Base-by-base conservation (phyloP, 306 rosid species). In the Begonia loranthoides region DNA sequence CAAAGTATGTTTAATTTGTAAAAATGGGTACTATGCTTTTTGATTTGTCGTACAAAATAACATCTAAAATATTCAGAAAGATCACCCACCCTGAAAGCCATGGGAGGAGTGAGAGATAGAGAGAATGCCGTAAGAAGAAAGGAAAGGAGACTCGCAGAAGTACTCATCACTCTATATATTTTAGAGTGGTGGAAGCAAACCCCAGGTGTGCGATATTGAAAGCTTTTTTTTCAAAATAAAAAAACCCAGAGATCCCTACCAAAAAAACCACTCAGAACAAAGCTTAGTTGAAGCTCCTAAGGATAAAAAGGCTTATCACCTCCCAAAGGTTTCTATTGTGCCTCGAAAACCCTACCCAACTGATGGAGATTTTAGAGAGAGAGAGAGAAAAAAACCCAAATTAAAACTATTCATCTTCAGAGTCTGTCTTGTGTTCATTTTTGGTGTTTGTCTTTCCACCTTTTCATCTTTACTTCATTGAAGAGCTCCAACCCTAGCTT, bases 81-180 rank as follows among this genome's bases (percentile, higher is more conserved):
- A 61, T 28, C 46, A 61, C 73, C 58, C 65, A 52, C 57, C 74
- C 72, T 66, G 71, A 82, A 63, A 73, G 81, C 75, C 58, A 76
- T 28, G 36, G 36, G 66, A 68, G 63, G 60, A 70, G n/a, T n/a
- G 53, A 70, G 66, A 70, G 40, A 56, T 56, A 54, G 45, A 63
- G 72, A 69, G 72, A 69, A 70, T 71, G 82, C 73, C 90, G 87
- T 87, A 76, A 69, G 87, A 76, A 76, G 74, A 83, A 80, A 83
- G 94, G 78, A 83, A 87, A 87, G 82, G 57, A 47, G 57, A 70
- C 57, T 64, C 53, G 57, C 64, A 76, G 78, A 67, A 70, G n/a
- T 28, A 28, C 70, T 68, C 83, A 66, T 52, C 60, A 36, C 69
- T 63, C 60, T 65, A 69, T 76, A 73, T 60, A 70, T 63, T 76